These are phyloP conservation scores for Ammopiptanthus mongolicus DNA, from an alignment of 306 rosid genomes.

Conservation along the genomic window DNA sequence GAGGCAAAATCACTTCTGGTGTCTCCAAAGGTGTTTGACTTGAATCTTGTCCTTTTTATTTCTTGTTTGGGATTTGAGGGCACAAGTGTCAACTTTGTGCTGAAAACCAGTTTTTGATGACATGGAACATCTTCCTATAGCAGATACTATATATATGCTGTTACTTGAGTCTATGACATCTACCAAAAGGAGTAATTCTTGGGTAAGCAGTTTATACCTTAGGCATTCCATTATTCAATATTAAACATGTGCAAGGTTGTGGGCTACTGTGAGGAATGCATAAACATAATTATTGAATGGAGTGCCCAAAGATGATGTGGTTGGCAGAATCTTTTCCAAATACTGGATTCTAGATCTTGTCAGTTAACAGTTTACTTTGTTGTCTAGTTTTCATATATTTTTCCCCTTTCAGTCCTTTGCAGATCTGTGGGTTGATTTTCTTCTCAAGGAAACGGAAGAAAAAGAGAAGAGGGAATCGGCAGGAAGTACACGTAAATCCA, in stretches of 20 bases:
- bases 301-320: too few species aligned
- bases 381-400: not conserved
- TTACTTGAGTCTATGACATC: not conserved
- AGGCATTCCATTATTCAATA: too few species aligned
- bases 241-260: too few species aligned
- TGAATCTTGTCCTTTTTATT: too few species aligned
- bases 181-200: not conserved
- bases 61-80: too few species aligned
- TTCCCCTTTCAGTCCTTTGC: conserved; percentile 64
- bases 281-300: too few species aligned
- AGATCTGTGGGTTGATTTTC: conserved; percentile 93
- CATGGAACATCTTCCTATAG: not conserved
- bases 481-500: conserved; percentile 24
- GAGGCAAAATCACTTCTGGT: not conserved
- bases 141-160: not conserved
- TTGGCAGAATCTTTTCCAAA: not conserved
- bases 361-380: not conserved
- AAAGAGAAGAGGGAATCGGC: conserved; percentile 54
- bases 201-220: too few species aligned
- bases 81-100: too few species aligned
- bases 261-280: too few species aligned
- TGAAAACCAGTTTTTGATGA: too few species aligned
- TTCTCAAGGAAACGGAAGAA: conserved; percentile 77
- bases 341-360: not conserved
- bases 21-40: not conserved